Evolutionary conservation across 106 monocot genomes (phyloP).

Genomic region (Apostasia ramifera): DNA sequence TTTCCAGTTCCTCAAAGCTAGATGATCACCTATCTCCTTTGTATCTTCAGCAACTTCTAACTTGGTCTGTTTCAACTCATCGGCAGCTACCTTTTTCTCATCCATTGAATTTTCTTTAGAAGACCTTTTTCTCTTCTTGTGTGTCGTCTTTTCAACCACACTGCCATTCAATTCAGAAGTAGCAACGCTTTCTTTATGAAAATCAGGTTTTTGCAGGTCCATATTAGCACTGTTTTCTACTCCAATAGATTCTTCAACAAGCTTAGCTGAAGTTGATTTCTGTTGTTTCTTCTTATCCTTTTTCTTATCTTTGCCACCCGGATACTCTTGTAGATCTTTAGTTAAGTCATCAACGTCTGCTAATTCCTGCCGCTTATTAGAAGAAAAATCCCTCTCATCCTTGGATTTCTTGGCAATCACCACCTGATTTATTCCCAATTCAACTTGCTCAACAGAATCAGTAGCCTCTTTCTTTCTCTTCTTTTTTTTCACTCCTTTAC

Average conservation of each 20-base stretch:
- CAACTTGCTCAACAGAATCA: background rate
- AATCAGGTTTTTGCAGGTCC: slow-evolving; percentile 4
- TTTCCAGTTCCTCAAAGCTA: background rate
- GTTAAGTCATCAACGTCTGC: background rate
- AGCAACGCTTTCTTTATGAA: slow-evolving; percentile 6
- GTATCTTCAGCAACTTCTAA: slow-evolving; percentile 8
- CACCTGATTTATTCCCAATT: background rate
- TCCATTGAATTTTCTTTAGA: slow-evolving; percentile 14
- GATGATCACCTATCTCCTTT: slow-evolving; percentile 3
- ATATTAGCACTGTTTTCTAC: slow-evolving; percentile 3
- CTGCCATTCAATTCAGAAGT: slow-evolving; percentile 6
- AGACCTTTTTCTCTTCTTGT: slow-evolving; percentile 48
- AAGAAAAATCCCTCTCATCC: background rate
- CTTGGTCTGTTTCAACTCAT: slow-evolving; percentile 1
- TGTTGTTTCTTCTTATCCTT: slow-evolving; percentile 24
- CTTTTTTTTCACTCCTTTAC: slow-evolving; percentile 22
- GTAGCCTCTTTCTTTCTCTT: slow-evolving; percentile 18
- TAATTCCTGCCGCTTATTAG: background rate
- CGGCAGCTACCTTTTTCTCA: slow-evolving; percentile 11
- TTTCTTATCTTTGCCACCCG: slow-evolving; percentile 5
- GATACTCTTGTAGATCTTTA: background rate
- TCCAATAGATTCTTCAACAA: slow-evolving; percentile 4
- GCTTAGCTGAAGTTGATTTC: slow-evolving; percentile 11
- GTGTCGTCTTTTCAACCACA: slow-evolving; percentile 23
- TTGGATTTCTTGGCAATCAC: background rate